A percentile compares a stretch with the other conserved stretches of the same genome.
Conservation (phyloP, 495 filamentous ascomycete species). For the Tetracladium setigerum region DNA sequence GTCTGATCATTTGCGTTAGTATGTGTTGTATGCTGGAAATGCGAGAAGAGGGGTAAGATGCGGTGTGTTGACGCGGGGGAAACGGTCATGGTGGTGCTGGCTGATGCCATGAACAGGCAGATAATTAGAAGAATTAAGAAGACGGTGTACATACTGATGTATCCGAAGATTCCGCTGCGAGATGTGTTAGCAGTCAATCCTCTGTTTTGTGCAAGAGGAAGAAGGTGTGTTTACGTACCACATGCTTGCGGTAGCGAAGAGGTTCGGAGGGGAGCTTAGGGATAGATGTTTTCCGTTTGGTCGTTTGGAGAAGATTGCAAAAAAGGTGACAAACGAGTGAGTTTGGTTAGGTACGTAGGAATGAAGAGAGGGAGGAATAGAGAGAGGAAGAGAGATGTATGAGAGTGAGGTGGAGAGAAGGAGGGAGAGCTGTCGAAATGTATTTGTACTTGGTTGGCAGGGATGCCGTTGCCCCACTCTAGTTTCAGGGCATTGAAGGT, state of each 20-base stretch:
- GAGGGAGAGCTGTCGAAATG: not conserved
- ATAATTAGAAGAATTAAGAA: constrained; percentile 36
- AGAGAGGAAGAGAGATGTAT: constrained; percentile 4
- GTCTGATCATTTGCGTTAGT: constrained; percentile 13
- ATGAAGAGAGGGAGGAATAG: constrained; percentile 7
- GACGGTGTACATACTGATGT: constrained; percentile 52
- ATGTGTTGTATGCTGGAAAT: too few relatives aligned
- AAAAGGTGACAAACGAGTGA: constrained; percentile 12
- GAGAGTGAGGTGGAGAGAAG: not conserved
- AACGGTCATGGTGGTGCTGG: not conserved
- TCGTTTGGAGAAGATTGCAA: not conserved
- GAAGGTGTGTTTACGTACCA: constrained; percentile 12
- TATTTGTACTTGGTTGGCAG: not conserved
- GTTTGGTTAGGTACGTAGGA: constrained; percentile 27
- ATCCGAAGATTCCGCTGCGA: constrained; percentile 93
- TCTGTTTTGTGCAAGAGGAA: not conserved
- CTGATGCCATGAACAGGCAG: not conserved
- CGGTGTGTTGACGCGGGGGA: too few relatives aligned
- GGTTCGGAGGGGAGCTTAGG: not conserved
- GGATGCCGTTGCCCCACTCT: not conserved
- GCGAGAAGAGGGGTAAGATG: too few relatives aligned
- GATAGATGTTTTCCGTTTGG: not conserved
- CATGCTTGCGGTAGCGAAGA: constrained; percentile 3
- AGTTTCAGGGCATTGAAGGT: not conserved
- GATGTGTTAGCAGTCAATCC: not conserved